phyloP scores from a whole-genome alignment of 2,329 filamentous ascomycete genomes.

The Penicillium sclerotigenum region DNA sequence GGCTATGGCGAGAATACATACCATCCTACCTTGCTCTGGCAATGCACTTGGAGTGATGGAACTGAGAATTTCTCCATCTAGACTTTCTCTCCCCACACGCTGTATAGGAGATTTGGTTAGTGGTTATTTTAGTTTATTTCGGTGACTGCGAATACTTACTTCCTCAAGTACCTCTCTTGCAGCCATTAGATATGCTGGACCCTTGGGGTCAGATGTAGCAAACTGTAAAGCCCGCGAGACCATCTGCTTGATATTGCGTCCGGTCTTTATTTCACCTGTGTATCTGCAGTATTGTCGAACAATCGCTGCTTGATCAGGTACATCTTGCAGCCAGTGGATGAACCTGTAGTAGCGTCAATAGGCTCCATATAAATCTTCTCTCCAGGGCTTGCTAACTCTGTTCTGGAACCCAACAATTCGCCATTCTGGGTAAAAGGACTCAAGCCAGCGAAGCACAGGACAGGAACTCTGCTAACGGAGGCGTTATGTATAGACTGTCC shows the following conservation, averaged over 20 bases:
- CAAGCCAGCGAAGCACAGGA: conserved; percentile 72
- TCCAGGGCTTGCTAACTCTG: conserved; percentile 53
- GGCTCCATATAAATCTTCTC: conserved; percentile 25
- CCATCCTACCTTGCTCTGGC: conserved; percentile 8
- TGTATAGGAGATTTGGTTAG: background rate
- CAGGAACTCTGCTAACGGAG: conserved; percentile 65
- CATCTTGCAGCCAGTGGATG: conserved; percentile 79
- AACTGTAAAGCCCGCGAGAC: conserved; percentile 79
- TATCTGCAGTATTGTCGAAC: conserved; percentile 81
- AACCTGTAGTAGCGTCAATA: conserved; percentile 8
- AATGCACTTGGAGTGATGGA: conserved; percentile 12
- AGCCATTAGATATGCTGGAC: conserved; percentile 74
- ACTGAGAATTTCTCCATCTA: conserved; percentile 12
- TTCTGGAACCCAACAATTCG: conserved; percentile 67
- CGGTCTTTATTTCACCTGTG: conserved; percentile 74
- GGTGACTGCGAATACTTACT: conserved; percentile 52
- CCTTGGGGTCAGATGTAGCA: conserved; percentile 68
- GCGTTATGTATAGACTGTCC: conserved; percentile 77
- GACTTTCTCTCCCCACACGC: conserved; percentile 15
- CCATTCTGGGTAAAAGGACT: conserved; percentile 71
- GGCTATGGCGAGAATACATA: background rate
- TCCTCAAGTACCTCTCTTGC: conserved; percentile 79
- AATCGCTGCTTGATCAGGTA: conserved; percentile 74
- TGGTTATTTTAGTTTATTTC: background rate
- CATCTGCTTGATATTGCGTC: conserved; percentile 79